Conservation (phyloP, 805 yeast genomes). For the Soucietia sequanensis region DNA sequence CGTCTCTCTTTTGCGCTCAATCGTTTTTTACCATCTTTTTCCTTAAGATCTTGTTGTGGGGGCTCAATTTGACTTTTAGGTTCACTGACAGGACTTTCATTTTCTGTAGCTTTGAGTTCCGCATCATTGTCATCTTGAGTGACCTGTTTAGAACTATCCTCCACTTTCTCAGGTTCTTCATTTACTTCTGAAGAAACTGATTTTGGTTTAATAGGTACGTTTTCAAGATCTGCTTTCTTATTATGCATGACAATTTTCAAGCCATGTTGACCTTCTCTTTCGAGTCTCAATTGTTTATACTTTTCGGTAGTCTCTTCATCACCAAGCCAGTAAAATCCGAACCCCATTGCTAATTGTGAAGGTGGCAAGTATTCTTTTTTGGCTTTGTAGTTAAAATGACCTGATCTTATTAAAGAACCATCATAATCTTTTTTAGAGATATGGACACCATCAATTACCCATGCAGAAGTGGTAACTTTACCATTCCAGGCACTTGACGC, state of each 20-base stretch:
- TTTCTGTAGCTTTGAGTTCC: slow-evolving; percentile 1
- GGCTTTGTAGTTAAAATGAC: slow-evolving; percentile 55
- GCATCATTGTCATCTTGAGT: slow-evolving; percentile 2
- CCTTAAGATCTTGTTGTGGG: not conserved
- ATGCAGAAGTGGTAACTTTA: slow-evolving; percentile 77
- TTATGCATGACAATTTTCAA: slow-evolving; percentile 32
- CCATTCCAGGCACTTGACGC: slow-evolving; percentile 89
- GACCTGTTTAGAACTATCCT: slow-evolving; percentile 8
- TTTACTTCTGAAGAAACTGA: not conserved
- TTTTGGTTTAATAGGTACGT: slow-evolving; percentile 1
- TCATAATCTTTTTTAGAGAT: slow-evolving; percentile 70
- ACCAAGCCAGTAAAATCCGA: slow-evolving; percentile 74
- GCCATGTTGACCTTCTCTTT: slow-evolving; percentile 38
- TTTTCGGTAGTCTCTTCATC: slow-evolving; percentile 52
- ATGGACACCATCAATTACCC: slow-evolving; percentile 73
- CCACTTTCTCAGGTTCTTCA: slow-evolving; percentile 7
- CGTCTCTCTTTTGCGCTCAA: slow-evolving; percentile 9
- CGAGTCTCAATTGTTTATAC: slow-evolving; percentile 23
- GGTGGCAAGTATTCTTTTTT: slow-evolving; percentile 68
- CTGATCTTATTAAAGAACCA: slow-evolving; percentile 57
- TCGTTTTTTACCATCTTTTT: slow-evolving; percentile 3
- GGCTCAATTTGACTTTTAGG: not conserved
- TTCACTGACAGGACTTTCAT: not conserved
- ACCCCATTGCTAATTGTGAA: slow-evolving; percentile 85
- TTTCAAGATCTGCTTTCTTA: slow-evolving; percentile 38